Evolutionary conservation across 2,329 filamentous ascomycete genomes (phyloP).

Genomic region (Pseudofabraea citricarpa): DNA sequence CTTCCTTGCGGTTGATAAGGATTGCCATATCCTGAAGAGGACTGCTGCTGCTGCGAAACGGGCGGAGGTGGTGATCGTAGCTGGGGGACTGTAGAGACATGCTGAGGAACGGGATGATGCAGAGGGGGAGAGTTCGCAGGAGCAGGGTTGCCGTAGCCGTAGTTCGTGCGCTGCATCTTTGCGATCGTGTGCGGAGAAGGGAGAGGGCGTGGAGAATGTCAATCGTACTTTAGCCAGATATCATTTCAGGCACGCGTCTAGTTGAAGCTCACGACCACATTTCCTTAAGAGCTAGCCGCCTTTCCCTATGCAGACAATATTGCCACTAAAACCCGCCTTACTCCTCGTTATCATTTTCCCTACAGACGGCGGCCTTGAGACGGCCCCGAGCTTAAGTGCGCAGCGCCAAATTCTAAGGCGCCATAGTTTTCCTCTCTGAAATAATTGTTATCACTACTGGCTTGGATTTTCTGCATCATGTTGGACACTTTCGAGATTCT

Average conservation of each 20-base stretch:
- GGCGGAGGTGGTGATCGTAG: slow-evolving; percentile 90
- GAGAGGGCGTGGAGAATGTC: no score
- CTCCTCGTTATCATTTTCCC: not conserved
- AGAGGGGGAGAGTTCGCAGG: slow-evolving; percentile 80
- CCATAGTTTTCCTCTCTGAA: no score
- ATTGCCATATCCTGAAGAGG: slow-evolving; percentile 62
- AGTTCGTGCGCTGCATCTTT: slow-evolving; percentile 78
- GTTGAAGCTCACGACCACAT: slow-evolving; percentile 1
- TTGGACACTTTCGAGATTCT: slow-evolving; percentile 95
- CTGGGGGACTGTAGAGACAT: slow-evolving; percentile 96
- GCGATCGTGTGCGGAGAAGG: not conserved
- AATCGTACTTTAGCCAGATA: no score
- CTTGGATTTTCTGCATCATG: slow-evolving; percentile 47
- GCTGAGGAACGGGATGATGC: slow-evolving; percentile 95
- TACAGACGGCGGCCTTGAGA: no score
- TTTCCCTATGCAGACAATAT: slow-evolving; percentile 3
- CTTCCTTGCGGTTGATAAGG: slow-evolving; percentile 62
- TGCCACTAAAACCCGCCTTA: slow-evolving; percentile 2
- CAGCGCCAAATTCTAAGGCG: no score
- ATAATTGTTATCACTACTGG: no score
- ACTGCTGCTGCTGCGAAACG: slow-evolving; percentile 60
- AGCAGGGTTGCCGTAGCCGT: slow-evolving; percentile 69
- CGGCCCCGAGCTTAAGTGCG: no score
- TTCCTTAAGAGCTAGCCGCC: slow-evolving; percentile 3
- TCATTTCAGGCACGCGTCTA: not conserved